These are phyloP conservation scores for Trichoderma simmonsii DNA, from an alignment of 2,329 filamentous ascomycete genomes.

Conservation along the genomic window DNA sequence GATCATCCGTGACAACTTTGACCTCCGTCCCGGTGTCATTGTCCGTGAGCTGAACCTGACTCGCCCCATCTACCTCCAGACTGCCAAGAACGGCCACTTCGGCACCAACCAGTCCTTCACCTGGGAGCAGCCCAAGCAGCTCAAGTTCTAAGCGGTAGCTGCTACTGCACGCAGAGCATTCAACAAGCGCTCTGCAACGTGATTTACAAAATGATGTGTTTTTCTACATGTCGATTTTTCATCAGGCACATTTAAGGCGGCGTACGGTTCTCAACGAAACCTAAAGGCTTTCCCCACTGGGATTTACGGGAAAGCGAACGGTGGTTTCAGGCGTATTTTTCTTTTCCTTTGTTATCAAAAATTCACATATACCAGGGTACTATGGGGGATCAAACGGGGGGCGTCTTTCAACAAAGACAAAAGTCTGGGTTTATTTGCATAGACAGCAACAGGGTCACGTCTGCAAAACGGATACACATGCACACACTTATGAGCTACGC, in stretches of 20 bases:
- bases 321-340: conserved; percentile 36
- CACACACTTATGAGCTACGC: conserved; percentile 42
- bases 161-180: conserved; percentile 34
- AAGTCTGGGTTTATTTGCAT: conserved; percentile 36
- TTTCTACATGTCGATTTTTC: conserved; percentile 34
- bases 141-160: conserved; percentile 70
- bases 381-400: conserved; percentile 27
- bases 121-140: conserved; percentile 97
- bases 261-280: conserved; percentile 50
- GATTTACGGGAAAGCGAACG: conserved; percentile 31
- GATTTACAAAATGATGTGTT: conserved; percentile 36
- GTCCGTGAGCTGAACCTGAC: conserved; percentile 94
- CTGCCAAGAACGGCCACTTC: conserved; percentile 99
- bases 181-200: conserved; percentile 38
- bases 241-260: conserved; percentile 37
- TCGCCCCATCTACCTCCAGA: conserved; percentile 97
- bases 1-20: conserved; percentile 95
- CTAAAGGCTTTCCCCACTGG: conserved; percentile 33
- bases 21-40: conserved; percentile 96
- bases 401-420: conserved; percentile 50
- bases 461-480: conserved; percentile 35
- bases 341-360: conserved; percentile 20
- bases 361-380: conserved; percentile 34
- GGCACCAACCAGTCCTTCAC: conserved; percentile 91
- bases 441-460: conserved; percentile 35